Evolutionary conservation across 768 basidiomycete species (phyloP).

Genomic region (Lactarius hatsudake): DNA sequence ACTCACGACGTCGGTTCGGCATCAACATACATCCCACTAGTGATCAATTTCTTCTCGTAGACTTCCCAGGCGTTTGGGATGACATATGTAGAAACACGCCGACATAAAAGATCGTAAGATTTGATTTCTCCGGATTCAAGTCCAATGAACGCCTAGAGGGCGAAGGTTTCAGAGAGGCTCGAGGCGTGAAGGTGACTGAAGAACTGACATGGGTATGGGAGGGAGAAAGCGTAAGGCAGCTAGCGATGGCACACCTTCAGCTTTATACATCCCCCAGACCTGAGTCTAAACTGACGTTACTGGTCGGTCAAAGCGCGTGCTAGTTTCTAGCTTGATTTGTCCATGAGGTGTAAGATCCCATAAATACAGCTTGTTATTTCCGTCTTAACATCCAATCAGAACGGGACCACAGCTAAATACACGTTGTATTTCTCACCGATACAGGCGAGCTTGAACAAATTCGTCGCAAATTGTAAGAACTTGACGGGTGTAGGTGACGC

Average conservation of each 20-base stretch:
- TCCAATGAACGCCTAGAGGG: constrained; percentile 45
- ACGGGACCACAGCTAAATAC: background rate
- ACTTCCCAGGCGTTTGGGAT: constrained; percentile 76
- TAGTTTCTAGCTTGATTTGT: constrained; percentile 50
- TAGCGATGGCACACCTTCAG: constrained; percentile 22
- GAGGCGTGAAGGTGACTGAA: constrained; percentile 11
- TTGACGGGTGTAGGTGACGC: constrained; percentile 45
- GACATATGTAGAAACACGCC: constrained; percentile 60
- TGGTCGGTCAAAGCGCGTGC: constrained; percentile 47
- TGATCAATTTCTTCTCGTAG: constrained; percentile 57
- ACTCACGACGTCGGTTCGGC: constrained; percentile 39
- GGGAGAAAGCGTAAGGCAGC: constrained; percentile 61
- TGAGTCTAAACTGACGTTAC: constrained; percentile 35
- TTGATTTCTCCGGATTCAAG: constrained; percentile 58
- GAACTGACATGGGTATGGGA: constrained; percentile 66
- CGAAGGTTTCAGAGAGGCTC: constrained; percentile 1
- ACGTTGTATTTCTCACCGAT: constrained; percentile 46
- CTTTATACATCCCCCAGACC: background rate
- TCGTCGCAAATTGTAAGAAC: constrained; percentile 59
- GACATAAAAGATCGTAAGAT: constrained; percentile 73
- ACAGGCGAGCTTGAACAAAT: constrained; percentile 53
- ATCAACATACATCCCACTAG: constrained; percentile 41
- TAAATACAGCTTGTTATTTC: constrained; percentile 51
- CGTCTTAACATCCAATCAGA: constrained; percentile 38
- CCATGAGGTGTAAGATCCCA: constrained; percentile 58